Conservation (phyloP, 345 rosid genomes). For the Corymbia maculata region DNA sequence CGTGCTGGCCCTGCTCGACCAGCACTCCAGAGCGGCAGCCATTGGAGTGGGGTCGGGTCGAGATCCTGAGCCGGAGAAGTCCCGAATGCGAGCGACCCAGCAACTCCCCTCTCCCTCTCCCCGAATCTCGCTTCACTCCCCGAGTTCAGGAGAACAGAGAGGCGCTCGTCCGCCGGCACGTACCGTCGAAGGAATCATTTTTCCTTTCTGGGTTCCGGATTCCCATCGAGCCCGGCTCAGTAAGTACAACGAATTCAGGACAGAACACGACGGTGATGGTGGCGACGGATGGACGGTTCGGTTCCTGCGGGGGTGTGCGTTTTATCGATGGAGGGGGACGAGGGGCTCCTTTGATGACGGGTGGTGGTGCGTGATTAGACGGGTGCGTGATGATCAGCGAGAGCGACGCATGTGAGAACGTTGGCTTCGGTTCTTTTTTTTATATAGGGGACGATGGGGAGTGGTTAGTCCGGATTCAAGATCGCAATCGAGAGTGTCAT, state of each 20-base stretch:
- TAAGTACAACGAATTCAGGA: not conserved
- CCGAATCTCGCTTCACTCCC: not conserved
- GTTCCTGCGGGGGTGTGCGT: not conserved
- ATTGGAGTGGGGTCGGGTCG: conserved; percentile 6
- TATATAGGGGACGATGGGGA: not conserved
- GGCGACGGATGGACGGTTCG: not conserved
- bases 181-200: not conserved
- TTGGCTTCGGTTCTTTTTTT: not conserved
- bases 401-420: not conserved
- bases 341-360: not conserved
- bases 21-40: conserved; percentile 98
- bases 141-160: not conserved
- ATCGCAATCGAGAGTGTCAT: not conserved
- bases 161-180: not conserved
- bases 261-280: not conserved
- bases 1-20: conserved; percentile 80
- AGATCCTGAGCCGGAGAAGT: not conserved
- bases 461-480: no score
- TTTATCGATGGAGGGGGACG: not conserved
- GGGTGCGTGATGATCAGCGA: not conserved
- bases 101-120: not conserved
- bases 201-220: not conserved
- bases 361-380: not conserved
- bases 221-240: not conserved
- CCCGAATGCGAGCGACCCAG: not conserved